Evolutionary conservation across 257 asterid species (phyloP).

Genomic region (Plantago major): DNA sequence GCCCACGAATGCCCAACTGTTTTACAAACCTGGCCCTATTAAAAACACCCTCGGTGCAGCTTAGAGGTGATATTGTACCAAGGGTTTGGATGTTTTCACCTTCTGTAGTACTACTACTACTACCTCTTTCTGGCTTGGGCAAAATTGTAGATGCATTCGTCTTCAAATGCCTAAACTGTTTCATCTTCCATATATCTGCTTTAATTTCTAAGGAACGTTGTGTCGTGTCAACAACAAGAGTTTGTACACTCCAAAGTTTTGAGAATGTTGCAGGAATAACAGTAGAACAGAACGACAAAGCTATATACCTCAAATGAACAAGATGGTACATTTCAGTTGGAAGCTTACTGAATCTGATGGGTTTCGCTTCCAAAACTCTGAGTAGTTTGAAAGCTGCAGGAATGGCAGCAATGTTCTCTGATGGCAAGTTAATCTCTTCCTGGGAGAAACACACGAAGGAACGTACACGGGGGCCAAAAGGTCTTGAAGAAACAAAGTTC

Average conservation of each 20-base stretch:
- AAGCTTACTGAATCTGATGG: constrained; percentile 27
- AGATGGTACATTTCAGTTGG: constrained; percentile 22
- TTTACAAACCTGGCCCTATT: constrained; percentile 38
- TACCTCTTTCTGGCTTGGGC: constrained; percentile 19
- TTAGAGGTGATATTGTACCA: constrained; percentile 41
- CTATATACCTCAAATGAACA: constrained; percentile 37
- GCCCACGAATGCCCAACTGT: constrained; percentile 52
- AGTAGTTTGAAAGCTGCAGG: constrained; percentile 34
- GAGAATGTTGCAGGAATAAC: constrained; percentile 34
- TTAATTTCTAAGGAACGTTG: constrained; percentile 29
- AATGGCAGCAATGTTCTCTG: constrained; percentile 18
- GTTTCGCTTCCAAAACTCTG: constrained; percentile 36
- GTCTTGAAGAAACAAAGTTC: constrained; percentile 20
- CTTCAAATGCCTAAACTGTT: constrained; percentile 38
- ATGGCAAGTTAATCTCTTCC: constrained; percentile 21
- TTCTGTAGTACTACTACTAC: constrained; percentile 3
- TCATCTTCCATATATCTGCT: constrained; percentile 44
- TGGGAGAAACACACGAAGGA: constrained; percentile 31
- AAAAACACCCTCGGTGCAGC: constrained; percentile 40
- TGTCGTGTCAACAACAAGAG: constrained; percentile 41
- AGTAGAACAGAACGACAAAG: constrained; percentile 22
- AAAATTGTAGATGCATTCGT: constrained; percentile 36
- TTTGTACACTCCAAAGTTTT: constrained; percentile 45
- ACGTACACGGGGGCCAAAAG: constrained; percentile 30
- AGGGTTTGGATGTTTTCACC: constrained; percentile 41